Evolutionary conservation across 108 stramenopile species (phyloP).

Genomic region (Schizochytrium sp.): DNA sequence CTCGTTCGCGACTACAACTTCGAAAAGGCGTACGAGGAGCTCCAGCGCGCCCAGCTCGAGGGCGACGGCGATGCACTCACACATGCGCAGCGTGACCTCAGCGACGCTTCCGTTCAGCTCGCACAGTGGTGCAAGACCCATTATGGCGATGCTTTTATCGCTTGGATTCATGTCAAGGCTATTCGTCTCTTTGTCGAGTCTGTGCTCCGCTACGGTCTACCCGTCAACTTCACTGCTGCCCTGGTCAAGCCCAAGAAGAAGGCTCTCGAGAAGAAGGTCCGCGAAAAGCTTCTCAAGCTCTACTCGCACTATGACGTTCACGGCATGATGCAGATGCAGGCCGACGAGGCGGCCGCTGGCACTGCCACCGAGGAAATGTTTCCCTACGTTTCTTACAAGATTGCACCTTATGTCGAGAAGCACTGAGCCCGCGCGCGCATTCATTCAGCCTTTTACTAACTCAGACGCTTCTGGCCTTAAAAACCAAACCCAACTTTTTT

Average conservation of each 20-base stretch:
- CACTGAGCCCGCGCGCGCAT: neutral
- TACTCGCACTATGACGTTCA: neutral
- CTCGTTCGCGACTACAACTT: constrained; percentile 70
- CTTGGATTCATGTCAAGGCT: constrained; percentile 96
- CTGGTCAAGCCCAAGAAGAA: constrained; percentile 69
- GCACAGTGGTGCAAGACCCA: constrained; percentile 94
- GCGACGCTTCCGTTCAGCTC: constrained; percentile 37
- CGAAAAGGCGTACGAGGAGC: constrained; percentile 62
- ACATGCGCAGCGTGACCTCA: constrained; percentile 17
- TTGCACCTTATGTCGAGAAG: neutral
- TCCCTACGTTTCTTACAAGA: constrained; percentile 14
- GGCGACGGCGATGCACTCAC: constrained; percentile 67
- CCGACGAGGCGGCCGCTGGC: neutral
- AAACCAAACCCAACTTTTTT: neutral
- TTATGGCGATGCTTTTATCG: constrained; percentile 87
- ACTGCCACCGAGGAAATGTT: neutral
- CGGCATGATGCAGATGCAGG: constrained; percentile 18
- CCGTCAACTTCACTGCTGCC: constrained; percentile 83
- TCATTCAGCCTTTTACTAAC: neutral
- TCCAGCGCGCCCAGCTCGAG: constrained; percentile 71
- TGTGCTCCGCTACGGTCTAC: constrained; percentile 88
- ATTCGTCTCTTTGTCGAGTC: constrained; percentile 92
- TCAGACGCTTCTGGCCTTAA: neutral
- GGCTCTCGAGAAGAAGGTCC: constrained; percentile 48
- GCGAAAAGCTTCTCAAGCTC: constrained; percentile 5